Base-by-base conservation (phyloP, 257 asterid genomes). In the Nemophila menziesii region DNA sequence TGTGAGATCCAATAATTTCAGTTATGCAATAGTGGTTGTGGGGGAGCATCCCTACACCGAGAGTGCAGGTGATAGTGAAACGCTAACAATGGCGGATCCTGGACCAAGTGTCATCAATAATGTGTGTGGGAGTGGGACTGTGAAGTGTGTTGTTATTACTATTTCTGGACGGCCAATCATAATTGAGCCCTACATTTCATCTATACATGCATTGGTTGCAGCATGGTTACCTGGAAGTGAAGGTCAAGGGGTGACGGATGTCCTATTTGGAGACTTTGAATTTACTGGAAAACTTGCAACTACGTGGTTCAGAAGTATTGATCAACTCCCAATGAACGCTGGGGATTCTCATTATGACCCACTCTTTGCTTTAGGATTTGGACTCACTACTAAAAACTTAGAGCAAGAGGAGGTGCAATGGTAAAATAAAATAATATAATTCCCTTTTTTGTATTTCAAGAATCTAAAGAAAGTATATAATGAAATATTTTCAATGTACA, bases 161-260 rank as follows among this genome's bases (percentile, higher is more conserved):
- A 37, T 84, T 41, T 80, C 93, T 14, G 93, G 95, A 19, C 74
- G 87, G 27, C 95, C 95, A 15, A 49, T 85, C 16, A 79, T 71
- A 53, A 63, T 85, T 11, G 80, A 75, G 50, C 85, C 87, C 10
- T 75, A 73, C 58, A 46, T 84, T 33, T 50, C 76, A 6, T 41
- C 49, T 9, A 70, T 80, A 1, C 84, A 77, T 46, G 95, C 87
- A 55, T 78, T 80, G 21, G 78, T 85, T 34, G 92, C 93, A 22
- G 95, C 95, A 16, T 85, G 93, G 95, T 48, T 84, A 37, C 95
- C 95, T 4, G 93, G 95, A 33, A 72, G 67, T 33, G 95, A 85
- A 80, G 95, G 93, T 16, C 81, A 60, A 57, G 95, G 95, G 0
- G 83, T 85, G 74, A 67, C 79, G 4, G 93, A 85, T 57, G 75